phyloP scores from a whole-genome alignment of 768 basidiomycete genomes.

The Rhizopogon vinicolor region DNA sequence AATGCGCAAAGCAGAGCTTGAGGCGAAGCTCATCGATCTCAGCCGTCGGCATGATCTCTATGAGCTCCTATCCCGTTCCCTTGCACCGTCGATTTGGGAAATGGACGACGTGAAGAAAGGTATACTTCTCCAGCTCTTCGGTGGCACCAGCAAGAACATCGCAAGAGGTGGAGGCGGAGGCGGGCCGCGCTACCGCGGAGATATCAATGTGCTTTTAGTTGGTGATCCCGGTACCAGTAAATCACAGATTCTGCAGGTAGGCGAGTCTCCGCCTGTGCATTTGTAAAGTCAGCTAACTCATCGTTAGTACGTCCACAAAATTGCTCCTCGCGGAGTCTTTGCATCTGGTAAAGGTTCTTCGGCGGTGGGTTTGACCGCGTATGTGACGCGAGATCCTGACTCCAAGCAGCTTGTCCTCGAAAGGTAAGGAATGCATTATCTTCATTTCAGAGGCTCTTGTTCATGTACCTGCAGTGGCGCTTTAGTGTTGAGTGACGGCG shows the following conservation, averaged over 20 bases:
- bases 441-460: not conserved
- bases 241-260: conserved; percentile 88
- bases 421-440: conserved; percentile 48
- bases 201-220: conserved; percentile 95
- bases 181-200: conserved; percentile 94
- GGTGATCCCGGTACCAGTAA: conserved; percentile 98
- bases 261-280: conserved; percentile 8
- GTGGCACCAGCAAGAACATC: conserved; percentile 96
- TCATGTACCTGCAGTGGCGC: conserved; percentile 60
- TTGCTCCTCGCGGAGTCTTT: conserved; percentile 96
- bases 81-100: conserved; percentile 96
- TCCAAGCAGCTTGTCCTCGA: conserved; percentile 97
- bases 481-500: conserved; percentile 90
- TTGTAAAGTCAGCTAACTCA: not conserved
- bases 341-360: conserved; percentile 98
- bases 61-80: conserved; percentile 73
- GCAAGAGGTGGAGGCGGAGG: conserved; percentile 91
- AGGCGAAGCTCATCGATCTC: conserved; percentile 70
- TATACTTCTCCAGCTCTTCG: conserved; percentile 91
- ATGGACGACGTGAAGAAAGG: conserved; percentile 99
- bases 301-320: conserved; percentile 92
- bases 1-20: conserved; percentile 63
- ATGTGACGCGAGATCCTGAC: conserved; percentile 97
- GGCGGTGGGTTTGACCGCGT: conserved; percentile 97
- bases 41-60: conserved; percentile 79